A percentile compares a stretch with the other conserved stretches of the same genome.
phyloP scores from a whole-genome alignment of 805 yeast genomes.

The Vanderwaltozyma tropicalis region DNA sequence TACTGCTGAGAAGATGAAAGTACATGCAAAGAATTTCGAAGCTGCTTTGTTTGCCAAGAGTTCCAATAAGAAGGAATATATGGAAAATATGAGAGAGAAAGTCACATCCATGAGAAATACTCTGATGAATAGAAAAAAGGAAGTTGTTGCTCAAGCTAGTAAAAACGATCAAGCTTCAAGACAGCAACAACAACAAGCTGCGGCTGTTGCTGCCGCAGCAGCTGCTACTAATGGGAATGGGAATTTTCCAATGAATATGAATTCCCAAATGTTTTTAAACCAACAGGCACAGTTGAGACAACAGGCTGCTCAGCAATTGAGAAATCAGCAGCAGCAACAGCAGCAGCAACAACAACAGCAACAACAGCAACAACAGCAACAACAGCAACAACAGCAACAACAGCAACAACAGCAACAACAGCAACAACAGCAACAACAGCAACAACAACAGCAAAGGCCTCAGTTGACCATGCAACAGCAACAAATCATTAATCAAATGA shows the following conservation, averaged over 20 bases:
- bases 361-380: constrained; percentile 19
- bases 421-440: constrained; percentile 15
- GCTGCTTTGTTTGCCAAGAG: constrained; percentile 52
- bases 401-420: constrained; percentile 20
- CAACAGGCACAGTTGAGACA: constrained; percentile 46
- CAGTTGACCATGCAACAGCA: constrained; percentile 18
- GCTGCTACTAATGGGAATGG: constrained; percentile 21
- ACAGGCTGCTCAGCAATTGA: constrained; percentile 39
- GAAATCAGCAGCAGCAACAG: constrained; percentile 20
- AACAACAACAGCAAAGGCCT: constrained; percentile 17
- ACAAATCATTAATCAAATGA: constrained; percentile 36
- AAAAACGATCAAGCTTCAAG: neutral
- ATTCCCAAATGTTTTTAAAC: constrained; percentile 32
- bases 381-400: constrained; percentile 15
- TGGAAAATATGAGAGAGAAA: constrained; percentile 37
- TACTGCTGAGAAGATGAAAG: constrained; percentile 36
- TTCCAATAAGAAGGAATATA: constrained; percentile 43
- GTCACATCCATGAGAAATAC: constrained; percentile 34
- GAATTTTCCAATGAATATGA: constrained; percentile 20
- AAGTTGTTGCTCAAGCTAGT: constrained; percentile 3
- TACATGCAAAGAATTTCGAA: constrained; percentile 63
- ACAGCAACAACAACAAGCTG: constrained; percentile 17
- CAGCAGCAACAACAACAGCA: constrained; percentile 16
- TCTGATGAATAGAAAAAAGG: constrained; percentile 18
- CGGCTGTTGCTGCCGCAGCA: constrained; percentile 22